A percentile compares a stretch with the other conserved stretches of the same genome.
These are phyloP conservation scores for Tulasnella calospora DNA, from an alignment of 768 basidiomycete species.

Conservation along the genomic window DNA sequence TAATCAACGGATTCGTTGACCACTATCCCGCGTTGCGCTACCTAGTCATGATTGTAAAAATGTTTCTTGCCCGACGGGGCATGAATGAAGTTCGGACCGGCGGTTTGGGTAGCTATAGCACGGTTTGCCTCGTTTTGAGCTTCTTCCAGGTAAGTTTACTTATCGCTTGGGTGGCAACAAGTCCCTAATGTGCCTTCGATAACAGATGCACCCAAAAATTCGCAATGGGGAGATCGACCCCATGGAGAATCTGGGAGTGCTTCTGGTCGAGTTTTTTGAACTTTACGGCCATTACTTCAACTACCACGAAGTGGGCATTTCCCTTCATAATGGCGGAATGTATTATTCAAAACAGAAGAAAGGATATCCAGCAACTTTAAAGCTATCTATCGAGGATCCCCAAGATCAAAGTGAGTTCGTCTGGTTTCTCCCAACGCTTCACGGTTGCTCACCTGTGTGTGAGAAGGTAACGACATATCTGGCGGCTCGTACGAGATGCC, in stretches of 20 bases:
- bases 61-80: slow-evolving; percentile 78
- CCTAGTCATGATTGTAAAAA: slow-evolving; percentile 84
- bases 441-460: neutral
- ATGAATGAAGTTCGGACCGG: slow-evolving; percentile 99
- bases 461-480: slow-evolving; percentile 85
- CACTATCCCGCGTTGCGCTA: slow-evolving; percentile 74
- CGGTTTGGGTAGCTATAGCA: slow-evolving; percentile 89
- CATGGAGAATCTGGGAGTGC: slow-evolving; percentile 82
- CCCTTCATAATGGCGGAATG: slow-evolving; percentile 76
- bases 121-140: slow-evolving; percentile 86
- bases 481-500: slow-evolving; percentile 78
- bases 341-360: slow-evolving; percentile 79
- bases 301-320: slow-evolving; percentile 84
- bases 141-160: slow-evolving; percentile 69
- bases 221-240: slow-evolving; percentile 83
- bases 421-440: neutral
- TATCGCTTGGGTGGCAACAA: neutral
- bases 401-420: slow-evolving; percentile 68
- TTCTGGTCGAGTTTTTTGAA: slow-evolving; percentile 96
- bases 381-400: slow-evolving; percentile 90
- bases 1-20: slow-evolving; percentile 74
- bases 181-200: neutral
- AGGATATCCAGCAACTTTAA: slow-evolving; percentile 66
- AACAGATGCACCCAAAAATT: slow-evolving; percentile 89
- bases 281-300: slow-evolving; percentile 90